Evolutionary conservation across 768 basidiomycete species (phyloP), one percentile per base, ranked within the genome.

Genomic region (Phlebiopsis gigantea): DNA sequence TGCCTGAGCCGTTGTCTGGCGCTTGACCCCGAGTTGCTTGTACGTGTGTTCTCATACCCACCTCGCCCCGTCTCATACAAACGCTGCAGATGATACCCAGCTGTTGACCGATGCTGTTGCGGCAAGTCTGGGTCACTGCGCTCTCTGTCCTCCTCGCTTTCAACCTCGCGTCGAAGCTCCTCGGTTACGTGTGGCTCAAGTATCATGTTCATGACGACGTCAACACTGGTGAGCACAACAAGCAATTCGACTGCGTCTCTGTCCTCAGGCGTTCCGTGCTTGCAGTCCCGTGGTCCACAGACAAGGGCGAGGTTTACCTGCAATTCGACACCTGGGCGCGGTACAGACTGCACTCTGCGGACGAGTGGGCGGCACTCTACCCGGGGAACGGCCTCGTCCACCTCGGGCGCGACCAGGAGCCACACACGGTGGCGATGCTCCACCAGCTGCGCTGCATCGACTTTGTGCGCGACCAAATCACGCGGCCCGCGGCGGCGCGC

Each of bases 381-480:
- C 66, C 68, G 14, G 58, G 59, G 14, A 47, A 62, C 21, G 68
- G 69, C 25, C 50, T 66, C 24, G 46, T 71, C 26, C 60, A 69
- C 41, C 59, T 72, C 15, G 69, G 70, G 0, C 49, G 53, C 7
- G 25, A 66, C 4, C 60, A 57, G 22, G 47, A 47, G 39, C 68
- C 74, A 1, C 75, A 69, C 58, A 70, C 71, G 8, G 58, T 76
- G 28, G 55, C 68, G 29, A 70, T 77, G 63, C 68, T 77, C 39
- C 75, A 77, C 63, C 69, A 72, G 31, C 64, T 77, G 0, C 72
- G 73, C 22, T 76, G 76, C 55, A 65, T 77, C 59, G 63, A 76
- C 43, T 60, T 75, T 17, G 47, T 76, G n/a, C 69, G 73, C 25
- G 60, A 29, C 6, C 64, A 68, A 34, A 57, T 72, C 54, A 55